Conservation (phyloP, 192 early-diverging fungal genomes). For the Pilobolus umbonatus region DNA sequence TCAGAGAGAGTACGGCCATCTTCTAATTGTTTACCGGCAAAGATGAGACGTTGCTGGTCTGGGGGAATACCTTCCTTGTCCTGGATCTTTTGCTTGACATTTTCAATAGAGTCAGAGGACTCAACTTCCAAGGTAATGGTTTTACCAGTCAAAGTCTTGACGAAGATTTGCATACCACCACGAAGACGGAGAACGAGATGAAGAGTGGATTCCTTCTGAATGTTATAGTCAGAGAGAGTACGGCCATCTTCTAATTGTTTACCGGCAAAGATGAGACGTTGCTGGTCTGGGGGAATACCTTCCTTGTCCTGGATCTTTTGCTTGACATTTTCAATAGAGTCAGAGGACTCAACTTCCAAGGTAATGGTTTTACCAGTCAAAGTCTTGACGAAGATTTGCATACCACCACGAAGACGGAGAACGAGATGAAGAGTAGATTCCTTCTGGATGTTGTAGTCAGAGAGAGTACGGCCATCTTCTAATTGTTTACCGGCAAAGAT, state of each 20-base stretch:
- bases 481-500: conserved; percentile 84
- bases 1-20: conserved; percentile 66
- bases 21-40: conserved; percentile 79
- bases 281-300: conserved; percentile 83
- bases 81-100: conserved; percentile 89
- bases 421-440: conserved; percentile 78
- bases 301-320: conserved; percentile 97
- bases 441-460: conserved; percentile 84
- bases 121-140: conserved; percentile 93
- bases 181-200: conserved; percentile 76
- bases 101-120: conserved; percentile 71
- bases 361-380: conserved; percentile 97
- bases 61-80: conserved; percentile 93
- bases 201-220: conserved; percentile 78
- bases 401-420: conserved; percentile 75
- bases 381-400: conserved; percentile 60
- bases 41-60: conserved; percentile 77
- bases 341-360: conserved; percentile 76
- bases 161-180: conserved; percentile 76
- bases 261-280: conserved; percentile 75
- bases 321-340: conserved; percentile 78
- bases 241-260: conserved; percentile 80
- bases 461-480: conserved; percentile 68
- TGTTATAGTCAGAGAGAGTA: conserved; percentile 69
- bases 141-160: conserved; percentile 92